These are phyloP conservation scores for Ceratocystis cubensis DNA, from an alignment of 2,329 filamentous ascomycete genomes.

Conservation along the genomic window DNA sequence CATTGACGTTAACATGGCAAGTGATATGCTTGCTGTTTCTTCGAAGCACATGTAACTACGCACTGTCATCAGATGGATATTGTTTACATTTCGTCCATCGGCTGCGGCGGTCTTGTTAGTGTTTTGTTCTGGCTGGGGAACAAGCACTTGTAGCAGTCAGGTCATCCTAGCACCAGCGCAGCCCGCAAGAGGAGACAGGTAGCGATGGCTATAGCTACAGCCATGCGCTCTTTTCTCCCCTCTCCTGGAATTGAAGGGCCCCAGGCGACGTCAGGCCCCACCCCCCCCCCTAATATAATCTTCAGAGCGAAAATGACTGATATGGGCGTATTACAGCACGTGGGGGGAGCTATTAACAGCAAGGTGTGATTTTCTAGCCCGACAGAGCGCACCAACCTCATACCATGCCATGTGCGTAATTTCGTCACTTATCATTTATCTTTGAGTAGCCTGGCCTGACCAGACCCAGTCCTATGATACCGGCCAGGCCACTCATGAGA, in stretches of 20 bases:
- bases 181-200: too few species aligned
- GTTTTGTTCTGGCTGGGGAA: too few species aligned
- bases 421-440: slow-evolving; percentile 2
- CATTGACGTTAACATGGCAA: not conserved
- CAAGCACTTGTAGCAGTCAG: too few species aligned
- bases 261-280: too few species aligned
- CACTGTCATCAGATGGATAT: not conserved
- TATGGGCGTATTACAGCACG: not conserved
- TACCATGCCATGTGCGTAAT: not conserved
- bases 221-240: too few species aligned
- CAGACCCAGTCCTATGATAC: not conserved
- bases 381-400: not conserved
- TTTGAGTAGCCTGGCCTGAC: not conserved
- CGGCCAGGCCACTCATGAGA: not conserved
- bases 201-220: too few species aligned
- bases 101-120: too few species aligned
- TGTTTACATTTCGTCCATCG: not conserved
- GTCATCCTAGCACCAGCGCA: too few species aligned
- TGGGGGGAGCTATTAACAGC: not conserved
- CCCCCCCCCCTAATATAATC: too few species aligned
- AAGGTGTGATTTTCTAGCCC: not conserved
- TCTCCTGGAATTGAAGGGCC: too few species aligned
- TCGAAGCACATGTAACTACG: not conserved
- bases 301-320: not conserved
- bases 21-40: not conserved